phyloP scores from a whole-genome alignment of 805 yeast genomes.

The Starmerella cellae region DNA sequence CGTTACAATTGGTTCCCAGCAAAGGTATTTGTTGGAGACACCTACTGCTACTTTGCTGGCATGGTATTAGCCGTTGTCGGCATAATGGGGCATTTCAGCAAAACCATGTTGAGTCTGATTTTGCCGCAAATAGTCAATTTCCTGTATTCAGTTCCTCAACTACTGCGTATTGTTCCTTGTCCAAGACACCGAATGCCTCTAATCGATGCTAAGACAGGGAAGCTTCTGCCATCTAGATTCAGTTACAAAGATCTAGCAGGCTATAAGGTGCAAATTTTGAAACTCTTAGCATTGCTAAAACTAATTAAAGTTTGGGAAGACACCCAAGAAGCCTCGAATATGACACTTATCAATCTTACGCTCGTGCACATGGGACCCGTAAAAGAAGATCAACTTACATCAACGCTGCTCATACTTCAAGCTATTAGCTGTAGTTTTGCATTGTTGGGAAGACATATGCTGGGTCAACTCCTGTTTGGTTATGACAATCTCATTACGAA shows the following conservation, averaged over 20 bases:
- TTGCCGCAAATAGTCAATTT: slow-evolving; percentile 88
- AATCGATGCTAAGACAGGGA: slow-evolving; percentile 52
- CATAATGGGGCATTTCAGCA: slow-evolving; percentile 89
- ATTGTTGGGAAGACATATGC: slow-evolving; percentile 60
- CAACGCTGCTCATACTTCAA: slow-evolving; percentile 47
- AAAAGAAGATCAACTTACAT: slow-evolving; percentile 67
- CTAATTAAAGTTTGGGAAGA: slow-evolving; percentile 36
- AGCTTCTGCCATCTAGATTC: slow-evolving; percentile 56
- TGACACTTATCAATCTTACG: slow-evolving; percentile 74
- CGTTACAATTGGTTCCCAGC: slow-evolving; percentile 86
- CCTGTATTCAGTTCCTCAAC: slow-evolving; percentile 80
- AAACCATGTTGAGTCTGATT: slow-evolving; percentile 74
- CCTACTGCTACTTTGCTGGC: slow-evolving; percentile 95
- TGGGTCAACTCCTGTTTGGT: slow-evolving; percentile 80
- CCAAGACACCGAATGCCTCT: slow-evolving; percentile 91
- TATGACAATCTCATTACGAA: slow-evolving; percentile 45
- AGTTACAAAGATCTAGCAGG: slow-evolving; percentile 22
- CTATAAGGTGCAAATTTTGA: slow-evolving; percentile 28
- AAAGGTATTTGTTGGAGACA: slow-evolving; percentile 89
- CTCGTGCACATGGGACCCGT: slow-evolving; percentile 83
- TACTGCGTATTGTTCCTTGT: slow-evolving; percentile 75
- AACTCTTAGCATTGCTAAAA: slow-evolving; percentile 35
- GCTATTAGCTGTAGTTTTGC: slow-evolving; percentile 52
- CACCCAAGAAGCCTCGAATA: slow-evolving; percentile 46
- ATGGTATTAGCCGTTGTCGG: slow-evolving; percentile 98